A percentile compares a stretch with the other conserved stretches of the same genome.
Evolutionary conservation across 345 rosid species (phyloP).

Genomic region (Sisymbrium altissimum): DNA sequence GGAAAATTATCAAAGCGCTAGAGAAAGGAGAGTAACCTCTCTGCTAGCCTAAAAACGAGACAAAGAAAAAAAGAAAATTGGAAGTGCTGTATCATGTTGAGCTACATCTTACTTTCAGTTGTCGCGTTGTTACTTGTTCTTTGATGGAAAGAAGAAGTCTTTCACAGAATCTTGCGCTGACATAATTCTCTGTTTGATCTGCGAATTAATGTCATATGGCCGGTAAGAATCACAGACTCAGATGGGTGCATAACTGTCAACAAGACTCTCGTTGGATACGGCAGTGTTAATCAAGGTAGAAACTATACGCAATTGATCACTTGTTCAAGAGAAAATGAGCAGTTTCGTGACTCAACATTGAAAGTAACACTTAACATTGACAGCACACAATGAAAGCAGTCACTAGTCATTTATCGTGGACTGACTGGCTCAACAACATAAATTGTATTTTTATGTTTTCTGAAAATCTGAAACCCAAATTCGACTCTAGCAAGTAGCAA

Average conservation of each 20-base stretch:
- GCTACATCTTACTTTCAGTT: not conserved
- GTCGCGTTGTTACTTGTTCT: slow-evolving; percentile 20
- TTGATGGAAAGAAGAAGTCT: slow-evolving; percentile 57
- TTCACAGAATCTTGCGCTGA: slow-evolving; percentile 58
- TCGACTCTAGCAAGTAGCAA: not conserved
- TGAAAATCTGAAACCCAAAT: not conserved
- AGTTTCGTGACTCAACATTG: no score
- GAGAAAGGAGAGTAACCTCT: not conserved
- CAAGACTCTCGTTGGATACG: not conserved
- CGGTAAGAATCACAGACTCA: not conserved
- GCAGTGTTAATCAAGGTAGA: not conserved
- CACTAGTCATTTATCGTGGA: not conserved
- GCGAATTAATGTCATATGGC: slow-evolving; percentile 18
- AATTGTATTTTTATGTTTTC: no score
- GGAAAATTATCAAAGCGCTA: not conserved
- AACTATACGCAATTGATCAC: not conserved
- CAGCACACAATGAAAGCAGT: not conserved
- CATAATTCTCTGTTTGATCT: slow-evolving; percentile 61
- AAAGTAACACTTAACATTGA: not conserved
- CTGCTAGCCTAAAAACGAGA: not conserved
- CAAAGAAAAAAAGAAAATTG: not conserved
- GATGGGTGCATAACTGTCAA: not conserved
- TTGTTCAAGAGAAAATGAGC: no score
- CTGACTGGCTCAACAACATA: no score
- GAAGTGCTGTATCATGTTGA: not conserved